phyloP scores from a whole-genome alignment of 768 basidiomycete genomes.

The Hemileccinum rubropunctum region DNA sequence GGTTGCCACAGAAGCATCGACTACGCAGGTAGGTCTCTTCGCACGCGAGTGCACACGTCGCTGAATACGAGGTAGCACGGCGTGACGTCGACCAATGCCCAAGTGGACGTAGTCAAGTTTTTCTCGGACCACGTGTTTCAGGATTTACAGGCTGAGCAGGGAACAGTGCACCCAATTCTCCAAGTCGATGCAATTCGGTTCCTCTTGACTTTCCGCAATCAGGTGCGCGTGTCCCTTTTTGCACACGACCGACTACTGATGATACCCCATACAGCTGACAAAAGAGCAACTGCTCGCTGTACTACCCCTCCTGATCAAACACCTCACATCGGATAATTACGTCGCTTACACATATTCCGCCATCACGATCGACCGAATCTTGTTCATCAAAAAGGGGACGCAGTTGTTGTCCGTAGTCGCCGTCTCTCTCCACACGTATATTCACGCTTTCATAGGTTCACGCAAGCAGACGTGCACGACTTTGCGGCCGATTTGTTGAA shows the following conservation, averaged over 20 bases:
- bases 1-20: constrained; percentile 86
- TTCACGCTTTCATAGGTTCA: constrained; percentile 54
- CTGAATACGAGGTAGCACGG: constrained; percentile 58
- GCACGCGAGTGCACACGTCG: constrained; percentile 1
- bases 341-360: constrained; percentile 96
- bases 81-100: constrained; percentile 87
- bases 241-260: not conserved
- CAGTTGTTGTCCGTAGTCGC: constrained; percentile 61
- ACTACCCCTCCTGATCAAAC: constrained; percentile 78
- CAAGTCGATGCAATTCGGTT: constrained; percentile 97
- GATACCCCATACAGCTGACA: constrained; percentile 55
- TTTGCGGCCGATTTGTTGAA: constrained; percentile 71
- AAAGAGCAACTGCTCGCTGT: constrained; percentile 93
- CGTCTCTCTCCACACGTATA: not conserved
- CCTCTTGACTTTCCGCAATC: constrained; percentile 92
- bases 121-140: constrained; percentile 89
- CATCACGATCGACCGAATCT: constrained; percentile 93
- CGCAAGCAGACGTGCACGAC: constrained; percentile 82
- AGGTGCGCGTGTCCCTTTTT: constrained; percentile 45
- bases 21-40: constrained; percentile 59
- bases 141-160: constrained; percentile 72
- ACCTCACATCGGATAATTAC: constrained; percentile 80
- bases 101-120: constrained; percentile 93
- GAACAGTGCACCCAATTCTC: constrained; percentile 80
- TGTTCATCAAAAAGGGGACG: constrained; percentile 82